Conservation (phyloP, 148 eudicot species). For the Spergularia marina region DNA sequence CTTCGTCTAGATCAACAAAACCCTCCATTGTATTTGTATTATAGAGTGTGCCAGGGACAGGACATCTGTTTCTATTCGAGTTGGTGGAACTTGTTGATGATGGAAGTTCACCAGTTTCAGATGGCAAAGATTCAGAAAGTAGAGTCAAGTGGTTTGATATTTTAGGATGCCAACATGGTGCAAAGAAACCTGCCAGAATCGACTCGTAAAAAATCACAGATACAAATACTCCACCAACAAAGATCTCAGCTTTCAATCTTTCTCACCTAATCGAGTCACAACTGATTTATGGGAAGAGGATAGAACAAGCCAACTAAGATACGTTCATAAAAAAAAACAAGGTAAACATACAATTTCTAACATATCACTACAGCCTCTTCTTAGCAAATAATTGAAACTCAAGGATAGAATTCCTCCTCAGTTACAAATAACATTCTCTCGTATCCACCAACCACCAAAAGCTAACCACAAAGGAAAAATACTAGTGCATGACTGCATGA, state of each 20-base stretch:
- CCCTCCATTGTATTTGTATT: slow-evolving; percentile 84
- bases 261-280: neutral
- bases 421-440: too few relatives aligned
- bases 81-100: slow-evolving; percentile 22
- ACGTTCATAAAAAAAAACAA: neutral
- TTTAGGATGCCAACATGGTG: slow-evolving; percentile 68
- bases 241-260: neutral
- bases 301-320: neutral
- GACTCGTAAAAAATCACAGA: slow-evolving; percentile 1
- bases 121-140: slow-evolving; percentile 78
- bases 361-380: neutral
- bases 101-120: slow-evolving; percentile 49
- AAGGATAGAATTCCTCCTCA: too few relatives aligned
- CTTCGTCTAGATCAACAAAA: slow-evolving; percentile 66
- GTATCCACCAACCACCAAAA: too few relatives aligned
- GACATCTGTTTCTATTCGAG: slow-evolving; percentile 75
- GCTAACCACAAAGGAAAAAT: too few relatives aligned
- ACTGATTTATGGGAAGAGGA: neutral
- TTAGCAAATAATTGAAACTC: too few relatives aligned
- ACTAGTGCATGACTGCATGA: too few relatives aligned
- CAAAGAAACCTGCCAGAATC: slow-evolving; percentile 62
- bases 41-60: slow-evolving; percentile 72
- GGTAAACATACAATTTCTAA: neutral
- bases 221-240: neutral
- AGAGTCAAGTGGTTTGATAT: slow-evolving; percentile 78